Percentiles rank a stretch among this genome's conserved stretches.
These are phyloP conservation scores for Xylaria longipes DNA, from an alignment of 495 filamentous ascomycete species.

Conservation along the genomic window DNA sequence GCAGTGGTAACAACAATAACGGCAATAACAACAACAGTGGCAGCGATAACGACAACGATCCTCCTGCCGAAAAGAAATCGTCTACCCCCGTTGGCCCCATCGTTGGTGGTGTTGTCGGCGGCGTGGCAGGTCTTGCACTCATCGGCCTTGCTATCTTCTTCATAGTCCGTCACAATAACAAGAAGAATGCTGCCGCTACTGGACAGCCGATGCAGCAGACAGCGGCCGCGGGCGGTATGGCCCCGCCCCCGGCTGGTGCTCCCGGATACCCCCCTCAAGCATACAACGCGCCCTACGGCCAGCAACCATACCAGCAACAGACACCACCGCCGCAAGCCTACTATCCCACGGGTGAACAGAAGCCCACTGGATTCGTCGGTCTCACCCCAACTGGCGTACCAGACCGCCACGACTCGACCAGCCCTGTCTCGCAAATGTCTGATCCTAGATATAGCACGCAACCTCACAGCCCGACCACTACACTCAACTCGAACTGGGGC, in stretches of 20 bases:
- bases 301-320: constrained; percentile 31
- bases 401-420: constrained; percentile 39
- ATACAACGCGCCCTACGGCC: constrained; percentile 33
- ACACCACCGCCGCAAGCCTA: constrained; percentile 29
- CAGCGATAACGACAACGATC: not conserved
- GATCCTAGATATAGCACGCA: constrained; percentile 35
- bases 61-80: constrained; percentile 20
- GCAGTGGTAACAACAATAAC: not conserved
- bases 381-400: constrained; percentile 24
- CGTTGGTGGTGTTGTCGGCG: constrained; percentile 57
- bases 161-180: constrained; percentile 42
- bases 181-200: constrained; percentile 27
- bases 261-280: constrained; percentile 16
- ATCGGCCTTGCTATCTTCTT: constrained; percentile 47
- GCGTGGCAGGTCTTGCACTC: constrained; percentile 51
- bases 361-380: constrained; percentile 34
- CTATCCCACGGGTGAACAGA: constrained; percentile 26
- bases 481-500: constrained; percentile 34
- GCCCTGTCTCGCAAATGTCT: constrained; percentile 36
- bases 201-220: constrained; percentile 27
- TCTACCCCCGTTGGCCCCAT: constrained; percentile 50
- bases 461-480: constrained; percentile 34
- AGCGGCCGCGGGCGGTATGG: constrained; percentile 21
- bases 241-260: not conserved
- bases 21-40: not conserved